These are phyloP conservation scores for Arxiozyma bovina DNA, from an alignment of 1,139 yeast genomes.

Conservation along the genomic window DNA sequence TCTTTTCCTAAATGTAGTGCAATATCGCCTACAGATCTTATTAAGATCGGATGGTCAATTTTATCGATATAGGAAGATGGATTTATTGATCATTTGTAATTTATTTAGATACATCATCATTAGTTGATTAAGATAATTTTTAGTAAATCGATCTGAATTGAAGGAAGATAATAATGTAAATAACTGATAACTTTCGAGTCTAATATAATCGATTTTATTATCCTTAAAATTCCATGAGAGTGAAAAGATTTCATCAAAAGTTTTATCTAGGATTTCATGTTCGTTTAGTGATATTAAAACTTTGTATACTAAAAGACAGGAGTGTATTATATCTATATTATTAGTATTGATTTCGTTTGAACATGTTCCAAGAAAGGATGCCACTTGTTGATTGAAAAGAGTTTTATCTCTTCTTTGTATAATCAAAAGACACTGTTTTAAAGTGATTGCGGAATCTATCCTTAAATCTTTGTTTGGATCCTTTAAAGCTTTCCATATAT, in stretches of 20 bases:
- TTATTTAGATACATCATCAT: constrained; percentile 71
- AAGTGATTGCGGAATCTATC: constrained; percentile 73
- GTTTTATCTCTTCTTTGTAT: constrained; percentile 69
- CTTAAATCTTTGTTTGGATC: constrained; percentile 70
- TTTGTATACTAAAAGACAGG: constrained; percentile 71
- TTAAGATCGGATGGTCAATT: constrained; percentile 62
- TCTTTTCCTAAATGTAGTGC: constrained; percentile 78
- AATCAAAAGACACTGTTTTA: constrained; percentile 68
- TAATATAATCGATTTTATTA: constrained; percentile 62
- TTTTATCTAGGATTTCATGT: constrained; percentile 58
- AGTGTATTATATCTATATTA: constrained; percentile 69
- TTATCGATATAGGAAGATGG: constrained; percentile 17
- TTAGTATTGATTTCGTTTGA: constrained; percentile 40
- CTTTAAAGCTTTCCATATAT: constrained; percentile 78
- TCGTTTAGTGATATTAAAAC: constrained; percentile 57
- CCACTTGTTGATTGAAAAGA: constrained; percentile 65
- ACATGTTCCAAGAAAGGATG: constrained; percentile 56
- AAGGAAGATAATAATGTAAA: constrained; percentile 77
- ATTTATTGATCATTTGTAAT: constrained; percentile 52
- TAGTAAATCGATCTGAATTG: constrained; percentile 71
- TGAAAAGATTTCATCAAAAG: constrained; percentile 71
- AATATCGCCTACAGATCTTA: constrained; percentile 74
- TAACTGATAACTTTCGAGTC: constrained; percentile 77
- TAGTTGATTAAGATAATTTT: constrained; percentile 72
- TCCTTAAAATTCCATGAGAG: constrained; percentile 69